Evolutionary conservation across 306 rosid genomes (phyloP).

Genomic region (Corylus heterophylla): DNA sequence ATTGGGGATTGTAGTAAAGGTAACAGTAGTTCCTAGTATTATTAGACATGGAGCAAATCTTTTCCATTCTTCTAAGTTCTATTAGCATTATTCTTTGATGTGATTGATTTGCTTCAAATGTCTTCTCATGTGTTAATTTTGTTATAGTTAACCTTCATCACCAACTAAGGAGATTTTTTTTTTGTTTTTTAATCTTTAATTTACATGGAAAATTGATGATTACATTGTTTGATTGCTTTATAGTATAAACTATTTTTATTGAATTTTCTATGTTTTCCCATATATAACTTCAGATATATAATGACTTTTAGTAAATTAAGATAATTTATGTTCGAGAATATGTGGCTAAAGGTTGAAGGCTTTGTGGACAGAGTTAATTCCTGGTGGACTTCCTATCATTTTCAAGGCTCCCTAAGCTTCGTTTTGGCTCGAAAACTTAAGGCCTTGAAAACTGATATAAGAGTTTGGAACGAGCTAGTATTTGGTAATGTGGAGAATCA

Average conservation of each 20-base stretch:
- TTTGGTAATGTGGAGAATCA: too few relatives aligned
- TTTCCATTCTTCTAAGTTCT: constrained; percentile 3
- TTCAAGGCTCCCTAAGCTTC: too few relatives aligned
- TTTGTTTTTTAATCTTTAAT: not conserved
- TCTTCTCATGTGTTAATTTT: not conserved
- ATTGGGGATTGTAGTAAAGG: constrained; percentile 75
- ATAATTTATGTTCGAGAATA: not conserved
- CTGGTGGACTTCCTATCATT: too few relatives aligned
- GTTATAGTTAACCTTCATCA: not conserved
- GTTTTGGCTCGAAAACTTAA: too few relatives aligned
- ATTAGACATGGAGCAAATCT: constrained; percentile 7
- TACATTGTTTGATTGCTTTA: not conserved
- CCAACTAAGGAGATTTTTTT: not conserved
- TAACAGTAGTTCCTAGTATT: constrained; percentile 27
- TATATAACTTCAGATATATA: too few relatives aligned
- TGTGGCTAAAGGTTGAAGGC: too few relatives aligned
- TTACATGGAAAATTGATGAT: not conserved
- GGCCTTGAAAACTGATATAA: too few relatives aligned
- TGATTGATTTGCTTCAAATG: not conserved
- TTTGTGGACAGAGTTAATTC: too few relatives aligned
- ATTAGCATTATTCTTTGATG: not conserved
- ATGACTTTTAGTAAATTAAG: not conserved
- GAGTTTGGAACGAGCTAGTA: too few relatives aligned
- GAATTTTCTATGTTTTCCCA: too few relatives aligned
- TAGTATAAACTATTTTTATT: not conserved